Evolutionary conservation across 495 filamentous ascomycete genomes (phyloP), one percentile per base, ranked within the genome.

Genomic region (Xylona heveae): DNA sequence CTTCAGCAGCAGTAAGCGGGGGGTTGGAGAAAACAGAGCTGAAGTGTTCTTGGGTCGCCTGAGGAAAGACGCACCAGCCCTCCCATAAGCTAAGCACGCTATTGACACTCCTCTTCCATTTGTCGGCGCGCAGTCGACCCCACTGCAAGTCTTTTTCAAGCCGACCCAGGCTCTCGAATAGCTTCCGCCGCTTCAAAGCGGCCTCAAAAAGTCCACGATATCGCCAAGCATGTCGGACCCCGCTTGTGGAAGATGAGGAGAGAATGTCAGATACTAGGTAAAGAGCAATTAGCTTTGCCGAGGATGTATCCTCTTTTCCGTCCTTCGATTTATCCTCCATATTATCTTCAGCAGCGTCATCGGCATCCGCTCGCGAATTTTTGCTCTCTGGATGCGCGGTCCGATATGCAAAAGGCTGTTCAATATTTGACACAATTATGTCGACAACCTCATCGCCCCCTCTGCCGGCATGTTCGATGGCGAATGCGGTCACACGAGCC

Each of bases 221-320:
- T 25, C 82, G 71, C 82, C 82, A 95, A 4, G 82, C 80, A 45
- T 85, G 77, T 1, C 80, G 65, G 21, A 92, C 76, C 0, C 81
- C 80, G 39, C 70, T 74, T 1, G 77, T 82, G 1, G 78, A 74
- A 3, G 78, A 81, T 2, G 81, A 77, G 1, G 76, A 82, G 19
- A 93, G 65, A 33, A 94, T 78, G 48, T 97, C 90, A 31, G 74
- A 82, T 32, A 93, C 68, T 9, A 90, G 52, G 43, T 88, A 91
- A 8, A 97, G 62, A 6, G 66, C 88, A 21, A 93, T 71, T 0
- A 94, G 59, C 37, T 73, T 80, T 2, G 83, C 65, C 7, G 70
- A 53, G 22, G 75, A 81, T 0, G 60, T 65, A 49, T 93, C 85
- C 18, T 63, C 54, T 19, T 48, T 51, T 28, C n/a, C n/a, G n/a